Percentiles rank a stretch among this genome's conserved stretches.
Conservation (phyloP, 208 protist genomes). For the Borovskyia barvae region DNA sequence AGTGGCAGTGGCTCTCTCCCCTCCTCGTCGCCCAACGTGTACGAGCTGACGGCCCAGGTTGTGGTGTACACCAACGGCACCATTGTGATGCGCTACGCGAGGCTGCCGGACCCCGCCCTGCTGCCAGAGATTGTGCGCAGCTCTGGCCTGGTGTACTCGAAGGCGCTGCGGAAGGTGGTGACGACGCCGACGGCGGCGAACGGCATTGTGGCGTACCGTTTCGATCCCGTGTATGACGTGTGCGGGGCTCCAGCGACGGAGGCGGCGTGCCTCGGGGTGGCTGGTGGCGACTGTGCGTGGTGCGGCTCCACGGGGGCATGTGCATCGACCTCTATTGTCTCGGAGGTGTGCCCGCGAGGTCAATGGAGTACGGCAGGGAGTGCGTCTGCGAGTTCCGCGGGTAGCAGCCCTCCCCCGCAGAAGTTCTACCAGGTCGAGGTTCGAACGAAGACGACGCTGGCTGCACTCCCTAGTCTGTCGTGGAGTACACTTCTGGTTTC, state of each 20-base stretch:
- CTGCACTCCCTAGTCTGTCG: too few species aligned
- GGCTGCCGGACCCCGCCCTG: conserved; percentile 8
- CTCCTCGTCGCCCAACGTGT: background rate
- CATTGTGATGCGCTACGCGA: conserved; percentile 50
- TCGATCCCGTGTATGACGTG: conserved; percentile 15
- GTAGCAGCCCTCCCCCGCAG: conserved; percentile 3
- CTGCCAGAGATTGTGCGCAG: background rate
- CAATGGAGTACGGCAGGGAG: conserved; percentile 6
- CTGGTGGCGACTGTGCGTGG: conserved; percentile 14
- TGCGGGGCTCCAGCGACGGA: background rate
- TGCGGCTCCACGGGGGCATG: conserved; percentile 16
- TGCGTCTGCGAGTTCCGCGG: background rate
- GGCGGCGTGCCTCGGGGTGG: conserved; percentile 2
- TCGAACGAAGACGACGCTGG: background rate
- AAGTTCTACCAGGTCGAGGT: conserved; percentile 8
- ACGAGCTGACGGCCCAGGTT: conserved; percentile 52
- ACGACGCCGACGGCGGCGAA: conserved; percentile 14
- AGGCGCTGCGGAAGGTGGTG: conserved; percentile 18
- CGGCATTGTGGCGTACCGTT: conserved; percentile 19
- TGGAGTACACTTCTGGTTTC: background rate
- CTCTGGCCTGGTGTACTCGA: conserved; percentile 17
- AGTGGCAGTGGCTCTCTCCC: too few species aligned
- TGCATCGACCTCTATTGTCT: background rate
- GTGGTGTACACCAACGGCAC: conserved; percentile 35
- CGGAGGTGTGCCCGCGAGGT: conserved; percentile 20